Percentiles rank a stretch among this genome's conserved stretches.
Conservation (phyloP, 139 green algal genomes). For the Pseudopediastrum boryanum region DNA sequence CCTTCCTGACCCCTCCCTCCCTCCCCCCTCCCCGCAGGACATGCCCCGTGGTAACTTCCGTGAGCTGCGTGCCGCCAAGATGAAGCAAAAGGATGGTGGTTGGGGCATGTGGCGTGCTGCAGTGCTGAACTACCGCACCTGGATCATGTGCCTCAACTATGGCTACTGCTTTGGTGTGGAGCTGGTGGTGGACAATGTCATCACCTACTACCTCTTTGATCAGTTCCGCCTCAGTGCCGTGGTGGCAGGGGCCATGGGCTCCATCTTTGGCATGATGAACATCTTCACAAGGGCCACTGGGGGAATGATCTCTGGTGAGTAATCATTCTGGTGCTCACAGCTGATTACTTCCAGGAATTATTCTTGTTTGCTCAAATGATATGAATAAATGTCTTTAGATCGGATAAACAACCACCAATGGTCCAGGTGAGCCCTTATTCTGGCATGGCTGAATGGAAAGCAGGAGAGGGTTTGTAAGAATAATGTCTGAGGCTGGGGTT, state of each 20-base stretch:
- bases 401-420: too few relatives aligned
- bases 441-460: too few relatives aligned
- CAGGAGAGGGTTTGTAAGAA: too few relatives aligned
- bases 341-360: too few relatives aligned
- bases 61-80: slow-evolving; percentile 72
- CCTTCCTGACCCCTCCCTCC: too few relatives aligned
- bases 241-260: slow-evolving; percentile 57
- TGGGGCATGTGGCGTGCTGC: slow-evolving; percentile 70
- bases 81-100: slow-evolving; percentile 70
- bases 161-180: slow-evolving; percentile 89
- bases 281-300: slow-evolving; percentile 87
- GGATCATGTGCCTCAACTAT: slow-evolving; percentile 76
- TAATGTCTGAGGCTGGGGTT: too few relatives aligned
- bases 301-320: slow-evolving; percentile 60
- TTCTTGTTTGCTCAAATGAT: too few relatives aligned
- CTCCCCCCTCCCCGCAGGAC: slow-evolving; percentile 83
- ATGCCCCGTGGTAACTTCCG: slow-evolving; percentile 85
- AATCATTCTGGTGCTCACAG: too few relatives aligned
- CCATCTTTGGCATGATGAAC: slow-evolving; percentile 92
- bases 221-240: slow-evolving; percentile 71
- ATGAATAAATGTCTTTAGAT: too few relatives aligned
- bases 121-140: slow-evolving; percentile 76
- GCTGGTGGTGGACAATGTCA: slow-evolving; percentile 87
- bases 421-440: too few relatives aligned
- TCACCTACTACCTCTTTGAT: slow-evolving; percentile 73